Evolutionary conservation across 495 filamentous ascomycete genomes (phyloP).

Genomic region (Hyaloscypha bicolor): DNA sequence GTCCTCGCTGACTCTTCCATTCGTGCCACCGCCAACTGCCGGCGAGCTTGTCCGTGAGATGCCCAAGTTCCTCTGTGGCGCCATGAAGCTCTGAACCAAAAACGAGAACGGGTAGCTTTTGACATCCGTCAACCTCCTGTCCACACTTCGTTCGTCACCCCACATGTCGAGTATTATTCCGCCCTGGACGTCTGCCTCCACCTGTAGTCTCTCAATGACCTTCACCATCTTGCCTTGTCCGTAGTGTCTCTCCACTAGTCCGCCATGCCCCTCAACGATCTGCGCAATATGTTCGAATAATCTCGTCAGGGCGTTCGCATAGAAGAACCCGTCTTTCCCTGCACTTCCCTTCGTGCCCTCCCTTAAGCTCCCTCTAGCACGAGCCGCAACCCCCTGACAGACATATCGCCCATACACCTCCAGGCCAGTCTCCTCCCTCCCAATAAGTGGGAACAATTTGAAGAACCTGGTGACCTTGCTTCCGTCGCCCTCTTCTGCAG

Average conservation of each 20-base stretch:
- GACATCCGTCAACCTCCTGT: constrained; percentile 86
- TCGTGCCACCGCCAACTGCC: constrained; percentile 43
- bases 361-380: constrained; percentile 80
- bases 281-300: constrained; percentile 97
- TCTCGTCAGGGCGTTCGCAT: constrained; percentile 86
- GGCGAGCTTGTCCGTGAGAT: constrained; percentile 61
- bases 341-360: constrained; percentile 46
- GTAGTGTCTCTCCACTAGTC: constrained; percentile 90
- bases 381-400: constrained; percentile 84
- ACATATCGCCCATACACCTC: constrained; percentile 96
- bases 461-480: constrained; percentile 93
- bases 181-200: constrained; percentile 96
- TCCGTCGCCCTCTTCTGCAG: constrained; percentile 80
- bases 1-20: constrained; percentile 66
- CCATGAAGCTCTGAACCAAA: constrained; percentile 89
- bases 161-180: constrained; percentile 95
- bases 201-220: constrained; percentile 90
- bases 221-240: constrained; percentile 90
- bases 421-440: constrained; percentile 81
- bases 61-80: constrained; percentile 53
- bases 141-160: constrained; percentile 83
- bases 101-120: constrained; percentile 98
- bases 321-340: constrained; percentile 77
- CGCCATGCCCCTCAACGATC: constrained; percentile 89
- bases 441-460: constrained; percentile 95